phyloP scores from a whole-genome alignment of 768 basidiomycete genomes.

The Lyophyllum shimeji region DNA sequence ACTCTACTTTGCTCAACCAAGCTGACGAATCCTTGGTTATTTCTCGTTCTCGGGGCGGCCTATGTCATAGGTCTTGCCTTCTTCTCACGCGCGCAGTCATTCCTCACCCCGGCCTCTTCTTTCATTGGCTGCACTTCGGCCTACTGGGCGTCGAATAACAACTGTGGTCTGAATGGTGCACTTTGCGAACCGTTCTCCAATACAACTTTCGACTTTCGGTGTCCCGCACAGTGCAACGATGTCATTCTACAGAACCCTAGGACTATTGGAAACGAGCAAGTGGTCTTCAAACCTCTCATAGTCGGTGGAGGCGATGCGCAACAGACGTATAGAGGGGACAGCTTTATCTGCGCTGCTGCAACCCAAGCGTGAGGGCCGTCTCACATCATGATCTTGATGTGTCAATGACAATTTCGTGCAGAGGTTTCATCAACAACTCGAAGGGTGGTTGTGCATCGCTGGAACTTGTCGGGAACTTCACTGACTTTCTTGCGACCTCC shows the following conservation, averaged over 20 bases:
- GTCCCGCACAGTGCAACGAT: slow-evolving; percentile 68
- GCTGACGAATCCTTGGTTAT: slow-evolving; percentile 53
- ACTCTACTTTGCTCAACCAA: slow-evolving; percentile 49
- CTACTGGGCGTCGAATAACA: slow-evolving; percentile 68
- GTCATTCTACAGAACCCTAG: slow-evolving; percentile 73
- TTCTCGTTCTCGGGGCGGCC: slow-evolving; percentile 51
- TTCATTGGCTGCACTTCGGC: slow-evolving; percentile 69
- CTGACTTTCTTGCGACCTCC: slow-evolving; percentile 58
- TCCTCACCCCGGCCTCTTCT: slow-evolving; percentile 60
- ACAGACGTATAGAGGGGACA: slow-evolving; percentile 78
- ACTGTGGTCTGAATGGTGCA: slow-evolving; percentile 72
- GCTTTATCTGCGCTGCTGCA: slow-evolving; percentile 83
- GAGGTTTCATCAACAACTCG: slow-evolving; percentile 61
- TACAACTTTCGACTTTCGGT: slow-evolving; percentile 70
- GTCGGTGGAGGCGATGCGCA: slow-evolving; percentile 82
- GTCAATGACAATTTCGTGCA: slow-evolving; percentile 25
- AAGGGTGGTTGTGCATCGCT: slow-evolving; percentile 79
- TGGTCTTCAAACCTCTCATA: slow-evolving; percentile 70
- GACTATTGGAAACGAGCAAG: slow-evolving; percentile 64
- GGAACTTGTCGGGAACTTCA: slow-evolving; percentile 70
- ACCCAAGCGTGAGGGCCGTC: slow-evolving; percentile 64
- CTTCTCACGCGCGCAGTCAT: slow-evolving; percentile 71
- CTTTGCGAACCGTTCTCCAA: slow-evolving; percentile 65
- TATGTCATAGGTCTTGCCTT: slow-evolving; percentile 77
- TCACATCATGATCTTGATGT: slow-evolving; percentile 4